These are phyloP conservation scores for Moniliophthora roreri DNA, from an alignment of 1,284 basidiomycete genomes.

Conservation along the genomic window DNA sequence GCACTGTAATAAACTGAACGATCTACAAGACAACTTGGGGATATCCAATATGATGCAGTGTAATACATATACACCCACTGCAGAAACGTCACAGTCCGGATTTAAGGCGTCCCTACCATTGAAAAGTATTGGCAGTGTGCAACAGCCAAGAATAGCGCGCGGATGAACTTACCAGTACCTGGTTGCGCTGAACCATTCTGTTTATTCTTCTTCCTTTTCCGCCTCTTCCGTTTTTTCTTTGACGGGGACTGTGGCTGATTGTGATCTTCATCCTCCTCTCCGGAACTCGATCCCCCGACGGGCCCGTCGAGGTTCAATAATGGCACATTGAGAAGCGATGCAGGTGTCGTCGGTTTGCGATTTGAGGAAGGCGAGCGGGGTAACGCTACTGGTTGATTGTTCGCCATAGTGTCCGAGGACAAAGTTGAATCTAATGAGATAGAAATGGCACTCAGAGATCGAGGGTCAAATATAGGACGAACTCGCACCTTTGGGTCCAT, in stretches of 20 bases:
- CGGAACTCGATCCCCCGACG: conserved; percentile 7
- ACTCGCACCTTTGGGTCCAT: too few relatives aligned
- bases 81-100: too few relatives aligned
- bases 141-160: not conserved
- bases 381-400: too few relatives aligned
- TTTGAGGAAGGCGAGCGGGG: not conserved
- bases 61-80: too few relatives aligned
- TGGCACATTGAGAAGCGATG: not conserved
- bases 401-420: not conserved
- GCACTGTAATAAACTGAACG: too few relatives aligned
- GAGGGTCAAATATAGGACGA: too few relatives aligned
- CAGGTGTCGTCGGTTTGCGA: not conserved
- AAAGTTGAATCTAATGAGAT: too few relatives aligned
- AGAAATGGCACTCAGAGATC: too few relatives aligned
- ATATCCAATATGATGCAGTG: too few relatives aligned
- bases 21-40: too few relatives aligned
- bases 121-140: not conserved
- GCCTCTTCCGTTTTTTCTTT: conserved; percentile 11
- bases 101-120: too few relatives aligned
- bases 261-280: conserved; percentile 3
- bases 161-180: not conserved
- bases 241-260: conserved; percentile 2
- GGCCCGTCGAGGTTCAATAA: conserved; percentile 15
- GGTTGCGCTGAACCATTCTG: not conserved
- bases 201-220: conserved; percentile 18